Evolutionary conservation across 495 filamentous ascomycete genomes (phyloP).

Genomic region (Cladorrhinum samala): DNA sequence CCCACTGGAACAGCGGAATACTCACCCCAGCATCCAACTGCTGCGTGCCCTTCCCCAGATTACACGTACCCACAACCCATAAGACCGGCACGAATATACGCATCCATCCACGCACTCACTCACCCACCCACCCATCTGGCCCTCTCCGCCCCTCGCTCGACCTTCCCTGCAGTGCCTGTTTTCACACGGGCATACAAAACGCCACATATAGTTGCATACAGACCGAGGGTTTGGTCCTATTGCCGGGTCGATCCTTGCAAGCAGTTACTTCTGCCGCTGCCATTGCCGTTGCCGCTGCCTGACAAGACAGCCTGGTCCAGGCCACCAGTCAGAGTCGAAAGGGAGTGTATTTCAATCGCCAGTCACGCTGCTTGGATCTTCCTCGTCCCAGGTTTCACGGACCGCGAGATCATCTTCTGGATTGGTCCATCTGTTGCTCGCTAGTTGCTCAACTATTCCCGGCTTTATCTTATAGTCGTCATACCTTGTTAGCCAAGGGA

Average conservation of each 20-base stretch:
- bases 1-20: conserved; percentile 19
- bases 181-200: conserved; percentile 9
- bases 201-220: conserved; percentile 27
- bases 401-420: conserved; percentile 19
- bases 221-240: conserved; percentile 16
- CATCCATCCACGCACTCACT: conserved; percentile 8
- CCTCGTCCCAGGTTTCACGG: conserved; percentile 21
- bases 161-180: conserved; percentile 2
- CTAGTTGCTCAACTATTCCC: conserved; percentile 20
- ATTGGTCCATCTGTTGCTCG: conserved; percentile 25
- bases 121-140: background rate
- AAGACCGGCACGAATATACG: background rate
- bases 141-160: background rate
- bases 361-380: conserved; percentile 25
- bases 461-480: conserved; percentile 13
- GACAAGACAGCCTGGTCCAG: conserved; percentile 10
- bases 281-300: conserved; percentile 16
- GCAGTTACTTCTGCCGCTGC: conserved; percentile 17
- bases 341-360: conserved; percentile 26
- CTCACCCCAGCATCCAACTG: conserved; percentile 7
- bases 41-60: background rate
- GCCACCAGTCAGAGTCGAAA: conserved; percentile 16
- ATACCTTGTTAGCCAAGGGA: conserved; percentile 17
- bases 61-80: background rate
- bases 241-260: conserved; percentile 21